Conservation (phyloP, 257 asterid species). For the Solanum pimpinellifolium region DNA sequence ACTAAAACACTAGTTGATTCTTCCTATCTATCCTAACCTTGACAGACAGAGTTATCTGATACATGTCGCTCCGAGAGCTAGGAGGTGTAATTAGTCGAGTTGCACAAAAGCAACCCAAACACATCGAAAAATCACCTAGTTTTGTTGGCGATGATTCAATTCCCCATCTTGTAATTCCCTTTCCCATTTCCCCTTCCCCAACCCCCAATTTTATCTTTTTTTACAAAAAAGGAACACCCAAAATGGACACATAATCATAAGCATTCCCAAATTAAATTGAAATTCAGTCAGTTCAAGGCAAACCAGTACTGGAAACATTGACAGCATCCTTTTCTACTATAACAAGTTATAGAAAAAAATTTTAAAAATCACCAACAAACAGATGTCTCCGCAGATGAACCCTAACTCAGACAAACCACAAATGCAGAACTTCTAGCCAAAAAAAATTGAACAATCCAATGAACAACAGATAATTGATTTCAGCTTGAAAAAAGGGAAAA, state of each 20-base stretch:
- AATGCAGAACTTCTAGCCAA: background rate
- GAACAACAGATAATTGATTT: background rate
- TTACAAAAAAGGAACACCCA: background rate
- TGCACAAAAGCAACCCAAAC: background rate
- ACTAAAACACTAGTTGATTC: background rate
- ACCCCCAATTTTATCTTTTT: background rate
- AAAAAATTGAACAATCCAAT: background rate
- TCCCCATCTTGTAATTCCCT: background rate
- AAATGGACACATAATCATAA: background rate
- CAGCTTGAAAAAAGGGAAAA: background rate
- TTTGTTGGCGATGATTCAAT: background rate
- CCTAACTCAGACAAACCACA: background rate
- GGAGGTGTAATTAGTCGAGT: background rate
- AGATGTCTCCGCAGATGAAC: background rate
- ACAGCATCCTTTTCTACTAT: background rate
- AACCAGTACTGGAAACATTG: background rate
- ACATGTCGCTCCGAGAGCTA: background rate
- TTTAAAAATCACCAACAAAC: background rate
- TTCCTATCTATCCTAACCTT: background rate
- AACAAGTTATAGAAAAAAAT: background rate
- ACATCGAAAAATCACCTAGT: background rate
- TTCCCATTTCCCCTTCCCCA: background rate
- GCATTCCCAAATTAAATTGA: background rate
- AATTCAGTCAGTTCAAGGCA: background rate
- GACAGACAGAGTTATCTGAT: background rate